Percentiles rank a stretch among this genome's conserved stretches.
Evolutionary conservation across 441 rosid genomes (phyloP).

Genomic region (Adansonia rubrostipa): DNA sequence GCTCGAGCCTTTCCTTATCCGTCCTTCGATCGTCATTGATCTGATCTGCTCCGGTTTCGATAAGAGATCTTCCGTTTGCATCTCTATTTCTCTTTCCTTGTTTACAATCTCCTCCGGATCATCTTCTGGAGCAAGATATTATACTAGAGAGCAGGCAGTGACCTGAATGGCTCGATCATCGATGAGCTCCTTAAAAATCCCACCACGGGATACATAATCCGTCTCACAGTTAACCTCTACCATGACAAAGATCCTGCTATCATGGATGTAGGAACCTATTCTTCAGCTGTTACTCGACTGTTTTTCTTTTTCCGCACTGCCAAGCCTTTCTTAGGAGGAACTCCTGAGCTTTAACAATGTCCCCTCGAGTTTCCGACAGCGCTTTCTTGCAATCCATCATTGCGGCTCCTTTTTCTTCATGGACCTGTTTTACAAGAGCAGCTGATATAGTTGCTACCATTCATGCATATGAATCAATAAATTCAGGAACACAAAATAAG

Average conservation of each 20-base stretch:
- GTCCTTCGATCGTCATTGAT: conserved; percentile 83
- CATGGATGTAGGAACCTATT: conserved; percentile 90
- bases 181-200: conserved; percentile 85
- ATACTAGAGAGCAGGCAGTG: conserved; percentile 91
- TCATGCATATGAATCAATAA: conserved; percentile 27
- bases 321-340: conserved; percentile 84
- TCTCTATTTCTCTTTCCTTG: conserved; percentile 87
- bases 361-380: conserved; percentile 77
- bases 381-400: conserved; percentile 99
- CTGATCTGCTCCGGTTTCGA: conserved; percentile 91
- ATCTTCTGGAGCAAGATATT: conserved; percentile 77
- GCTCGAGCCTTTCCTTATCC: conserved; percentile 86
- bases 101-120: conserved; percentile 73
- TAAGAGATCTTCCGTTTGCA: conserved; percentile 90
- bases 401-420: conserved; percentile 97
- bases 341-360: conserved; percentile 85
- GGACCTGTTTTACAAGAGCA: conserved; percentile 88
- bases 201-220: conserved; percentile 91
- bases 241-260: conserved; percentile 87
- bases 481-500: conserved; percentile 9
- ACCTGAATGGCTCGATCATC: conserved; percentile 82
- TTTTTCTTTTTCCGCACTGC: conserved; percentile 95
- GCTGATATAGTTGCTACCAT: conserved; percentile 69
- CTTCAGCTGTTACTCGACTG: conserved; percentile 85
- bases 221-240: conserved; percentile 94